Conservation (phyloP, 257 asterid species). For the Cordia subcordata region DNA sequence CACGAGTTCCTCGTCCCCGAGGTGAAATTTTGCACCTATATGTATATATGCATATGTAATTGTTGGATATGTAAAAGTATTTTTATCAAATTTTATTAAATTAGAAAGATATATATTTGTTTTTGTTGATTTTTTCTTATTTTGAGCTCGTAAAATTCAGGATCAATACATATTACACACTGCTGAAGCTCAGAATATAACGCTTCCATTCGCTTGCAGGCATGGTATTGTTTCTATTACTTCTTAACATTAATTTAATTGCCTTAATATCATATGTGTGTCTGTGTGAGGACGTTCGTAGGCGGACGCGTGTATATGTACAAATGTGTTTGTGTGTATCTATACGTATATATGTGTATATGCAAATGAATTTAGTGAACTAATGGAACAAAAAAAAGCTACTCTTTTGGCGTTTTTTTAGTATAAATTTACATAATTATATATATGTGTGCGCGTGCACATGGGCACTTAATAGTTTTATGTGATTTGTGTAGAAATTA, state of each 20-base stretch:
- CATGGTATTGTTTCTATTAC: conserved; percentile 51
- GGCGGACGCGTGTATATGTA: too few species aligned
- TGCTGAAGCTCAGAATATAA: conserved; percentile 81
- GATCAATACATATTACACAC: conserved; percentile 92
- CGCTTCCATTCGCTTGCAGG: conserved; percentile 93
- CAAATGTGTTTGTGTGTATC: too few species aligned
- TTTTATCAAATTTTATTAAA: not conserved
- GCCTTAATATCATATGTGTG: not conserved
- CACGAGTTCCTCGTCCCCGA: conserved; percentile 37
- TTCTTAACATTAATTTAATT: not conserved
- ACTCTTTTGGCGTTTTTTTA: too few species aligned
- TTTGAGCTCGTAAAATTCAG: conserved; percentile 35
- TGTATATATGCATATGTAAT: too few species aligned
- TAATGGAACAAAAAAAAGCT: too few species aligned
- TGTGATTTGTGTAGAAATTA: too few species aligned
- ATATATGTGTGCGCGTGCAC: too few species aligned
- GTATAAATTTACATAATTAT: too few species aligned
- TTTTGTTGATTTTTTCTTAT: not conserved
- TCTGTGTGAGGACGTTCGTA: too few species aligned
- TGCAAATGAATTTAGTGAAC: too few species aligned
- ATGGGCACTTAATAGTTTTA: too few species aligned
- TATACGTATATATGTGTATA: too few species aligned
- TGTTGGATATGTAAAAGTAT: not conserved
- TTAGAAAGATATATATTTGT: not conserved
- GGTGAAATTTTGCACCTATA: conserved; percentile 4